Evolutionary conservation across 345 rosid genomes (phyloP).

Genomic region (Bruguiera parviflora): DNA sequence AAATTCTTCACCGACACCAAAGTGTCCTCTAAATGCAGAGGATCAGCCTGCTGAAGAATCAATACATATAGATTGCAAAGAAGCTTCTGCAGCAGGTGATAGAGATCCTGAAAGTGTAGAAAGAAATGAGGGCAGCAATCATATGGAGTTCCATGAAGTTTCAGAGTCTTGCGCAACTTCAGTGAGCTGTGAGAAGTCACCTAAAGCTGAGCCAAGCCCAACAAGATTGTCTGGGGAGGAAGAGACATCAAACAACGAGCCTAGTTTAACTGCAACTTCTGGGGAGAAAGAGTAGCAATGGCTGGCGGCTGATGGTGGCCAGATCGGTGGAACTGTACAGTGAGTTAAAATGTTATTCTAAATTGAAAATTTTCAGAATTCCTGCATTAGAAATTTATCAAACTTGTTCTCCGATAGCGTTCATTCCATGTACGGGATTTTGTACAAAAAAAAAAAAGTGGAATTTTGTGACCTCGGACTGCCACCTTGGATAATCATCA

Average conservation of each 20-base stretch:
- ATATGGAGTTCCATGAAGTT: slow-evolving; percentile 32
- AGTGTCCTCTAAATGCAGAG: slow-evolving; percentile 25
- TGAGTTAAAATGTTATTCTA: slow-evolving; percentile 48
- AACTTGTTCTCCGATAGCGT: slow-evolving; percentile 24
- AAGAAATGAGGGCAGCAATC: slow-evolving; percentile 22
- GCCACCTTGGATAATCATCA: slow-evolving; percentile 19
- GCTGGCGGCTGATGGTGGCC: slow-evolving; percentile 21
- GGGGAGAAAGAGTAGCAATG: slow-evolving; percentile 22
- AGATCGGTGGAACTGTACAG: slow-evolving; percentile 46
- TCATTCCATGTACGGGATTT: slow-evolving; percentile 28
- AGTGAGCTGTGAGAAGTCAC: slow-evolving; percentile 21
- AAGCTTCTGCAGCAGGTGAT: slow-evolving; percentile 37
- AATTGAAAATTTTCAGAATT: slow-evolving; percentile 25
- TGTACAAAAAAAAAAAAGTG: slow-evolving; percentile 6
- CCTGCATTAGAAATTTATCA: slow-evolving; percentile 20
- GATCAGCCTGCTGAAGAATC: slow-evolving; percentile 30
- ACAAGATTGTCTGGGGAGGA: slow-evolving; percentile 9
- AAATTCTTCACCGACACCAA: slow-evolving; percentile 25
- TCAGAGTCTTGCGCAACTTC: slow-evolving; percentile 27
- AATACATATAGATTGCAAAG: slow-evolving; percentile 17
- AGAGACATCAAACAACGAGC: slow-evolving; percentile 1
- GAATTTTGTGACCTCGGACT: slow-evolving; percentile 25
- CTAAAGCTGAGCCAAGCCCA: slow-evolving; percentile 5
- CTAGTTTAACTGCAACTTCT: slow-evolving; percentile 8
- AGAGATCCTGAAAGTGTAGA: slow-evolving; percentile 42